phyloP scores from a whole-genome alignment of 352 stramenopile species.

The Thraustochytrium sp. region DNA sequence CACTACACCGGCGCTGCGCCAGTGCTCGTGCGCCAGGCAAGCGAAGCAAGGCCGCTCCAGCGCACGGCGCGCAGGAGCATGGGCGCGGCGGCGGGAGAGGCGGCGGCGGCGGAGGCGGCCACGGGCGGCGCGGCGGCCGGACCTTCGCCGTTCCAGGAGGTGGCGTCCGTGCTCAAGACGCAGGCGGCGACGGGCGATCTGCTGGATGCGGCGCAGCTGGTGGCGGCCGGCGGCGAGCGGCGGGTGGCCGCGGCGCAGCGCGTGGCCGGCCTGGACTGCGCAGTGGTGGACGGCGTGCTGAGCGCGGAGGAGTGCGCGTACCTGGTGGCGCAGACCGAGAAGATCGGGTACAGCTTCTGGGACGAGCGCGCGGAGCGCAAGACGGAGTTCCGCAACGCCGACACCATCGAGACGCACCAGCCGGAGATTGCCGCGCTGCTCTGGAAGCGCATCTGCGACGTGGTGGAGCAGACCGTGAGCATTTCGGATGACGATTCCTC shows the following conservation, averaged over 20 bases:
- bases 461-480: slow-evolving; percentile 2
- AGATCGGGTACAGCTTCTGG: slow-evolving; percentile 42
- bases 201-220: neutral
- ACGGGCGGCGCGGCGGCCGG: neutral
- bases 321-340: slow-evolving; percentile 15
- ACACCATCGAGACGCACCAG: slow-evolving; percentile 47
- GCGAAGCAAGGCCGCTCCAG: too few species aligned
- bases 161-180: slow-evolving; percentile 20
- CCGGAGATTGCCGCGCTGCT: slow-evolving; percentile 32
- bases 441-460: slow-evolving; percentile 25
- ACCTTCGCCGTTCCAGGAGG: slow-evolving; percentile 5
- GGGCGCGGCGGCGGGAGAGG: too few species aligned
- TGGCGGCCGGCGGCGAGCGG: neutral
- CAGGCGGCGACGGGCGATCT: neutral
- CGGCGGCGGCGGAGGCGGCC: neutral
- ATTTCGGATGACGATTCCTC: slow-evolving; percentile 24
- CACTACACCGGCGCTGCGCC: too few species aligned
- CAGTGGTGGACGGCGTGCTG: slow-evolving; percentile 35
- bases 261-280: neutral
- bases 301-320: slow-evolving; percentile 40
- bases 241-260: neutral
- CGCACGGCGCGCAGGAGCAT: too few species aligned
- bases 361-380: neutral
- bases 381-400: slow-evolving; percentile 46
- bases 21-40: too few species aligned